A percentile compares a stretch with the other conserved stretches of the same genome.
Conservation (phyloP, 148 eudicot genomes). For the Rhododendron molle region DNA sequence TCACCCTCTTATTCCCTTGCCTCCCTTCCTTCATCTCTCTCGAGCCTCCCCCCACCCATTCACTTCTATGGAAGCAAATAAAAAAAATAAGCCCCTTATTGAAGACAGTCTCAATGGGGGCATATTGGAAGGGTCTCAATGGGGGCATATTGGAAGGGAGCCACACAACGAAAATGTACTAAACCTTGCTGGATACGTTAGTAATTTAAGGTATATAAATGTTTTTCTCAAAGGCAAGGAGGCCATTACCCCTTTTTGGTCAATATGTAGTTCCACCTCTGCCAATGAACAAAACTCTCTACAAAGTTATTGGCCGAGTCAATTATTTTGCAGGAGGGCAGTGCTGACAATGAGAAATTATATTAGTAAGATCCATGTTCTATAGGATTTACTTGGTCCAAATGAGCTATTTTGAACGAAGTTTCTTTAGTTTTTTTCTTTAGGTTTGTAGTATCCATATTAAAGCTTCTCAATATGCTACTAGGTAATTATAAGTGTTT, state of each 20-base stretch:
- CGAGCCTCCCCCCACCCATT: background rate
- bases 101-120: background rate
- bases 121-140: background rate
- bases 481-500: background rate
- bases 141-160: background rate
- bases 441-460: background rate
- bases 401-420: background rate
- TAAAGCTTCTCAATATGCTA: background rate
- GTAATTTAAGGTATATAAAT: too few species aligned
- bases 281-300: background rate
- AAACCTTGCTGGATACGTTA: background rate
- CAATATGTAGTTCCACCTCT: background rate
- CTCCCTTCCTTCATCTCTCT: background rate
- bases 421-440: background rate
- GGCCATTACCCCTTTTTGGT: background rate
- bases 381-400: background rate
- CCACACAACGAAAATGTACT: background rate
- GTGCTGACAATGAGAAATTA: background rate
- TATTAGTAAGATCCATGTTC: background rate
- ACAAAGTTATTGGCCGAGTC: background rate
- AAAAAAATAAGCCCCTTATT: background rate
- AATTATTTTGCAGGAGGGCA: background rate
- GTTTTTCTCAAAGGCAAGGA: background rate
- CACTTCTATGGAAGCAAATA: background rate
- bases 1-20: background rate